Base-by-base conservation (phyloP, 805 yeast genomes). In the Nakazawaea wickerhamii region DNA sequence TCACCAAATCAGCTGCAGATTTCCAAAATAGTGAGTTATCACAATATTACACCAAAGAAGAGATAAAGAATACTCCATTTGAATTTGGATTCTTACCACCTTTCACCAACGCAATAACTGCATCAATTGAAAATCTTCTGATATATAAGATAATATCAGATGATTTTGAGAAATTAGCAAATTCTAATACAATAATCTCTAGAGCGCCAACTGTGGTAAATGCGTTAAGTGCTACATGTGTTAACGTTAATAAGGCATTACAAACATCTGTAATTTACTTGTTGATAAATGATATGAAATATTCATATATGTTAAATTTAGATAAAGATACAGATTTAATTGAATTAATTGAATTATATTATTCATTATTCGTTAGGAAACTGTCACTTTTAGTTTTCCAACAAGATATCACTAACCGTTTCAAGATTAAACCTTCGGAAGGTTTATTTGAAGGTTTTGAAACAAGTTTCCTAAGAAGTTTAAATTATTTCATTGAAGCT, bases 71-170 rank as follows among this genome's bases (percentile, higher is more conserved):
- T 1, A 52, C 60, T 28, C 40, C 13, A 8, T 39, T 21, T 31
- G 59, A 61, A 27, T 75, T 65, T 55, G 81, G 81, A 1, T 80
- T 79, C 51, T 55, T 81, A 18, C 90, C 91, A 3, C 81, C 82
- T 1, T 66, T 67, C 41, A 68, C 88, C 1, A 84, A 82, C 53
- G 73, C 83, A 7, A 61, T 84, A 4, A 38, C 40, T 5, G 31
- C 43, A 19, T 70, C 85, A 36, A 68, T 83, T 2, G 57, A 79
- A 27, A 67, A 73, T 48, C 79, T 74, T 50, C 55, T 77, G 30
- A 70, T 79, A 1, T 38, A 28, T 20, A 65, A 64, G 3, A 63
- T 67, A 2, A 58, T 81, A 2, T 21, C 40, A 4, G 10, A 17
- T 14, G 25, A 34, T 28, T 43, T 43, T 14, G 40, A 38, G 25